Conservation (phyloP, 192 early-diverging fungal species). For the Linnemannia hyalina region DNA sequence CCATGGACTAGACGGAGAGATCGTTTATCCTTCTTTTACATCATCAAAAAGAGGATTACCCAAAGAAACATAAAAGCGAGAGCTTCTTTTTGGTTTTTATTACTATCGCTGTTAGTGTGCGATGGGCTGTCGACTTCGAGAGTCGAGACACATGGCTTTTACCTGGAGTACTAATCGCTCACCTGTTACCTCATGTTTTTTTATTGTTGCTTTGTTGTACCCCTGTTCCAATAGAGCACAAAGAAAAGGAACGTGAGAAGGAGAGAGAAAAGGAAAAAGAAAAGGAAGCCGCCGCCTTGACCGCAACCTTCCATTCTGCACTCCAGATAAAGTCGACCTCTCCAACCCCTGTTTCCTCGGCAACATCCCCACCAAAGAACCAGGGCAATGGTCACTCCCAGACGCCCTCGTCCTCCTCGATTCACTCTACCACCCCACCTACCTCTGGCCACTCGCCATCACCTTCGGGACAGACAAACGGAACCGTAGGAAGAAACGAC, state of each 20-base stretch:
- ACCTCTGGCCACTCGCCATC: constrained; percentile 42
- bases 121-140: neutral
- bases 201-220: neutral
- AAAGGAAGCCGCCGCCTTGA: constrained; percentile 42
- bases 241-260: constrained; percentile 54
- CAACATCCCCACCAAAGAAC: constrained; percentile 18
- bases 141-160: neutral
- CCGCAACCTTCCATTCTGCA: constrained; percentile 32
- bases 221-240: constrained; percentile 35
- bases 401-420: constrained; percentile 40
- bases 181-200: neutral
- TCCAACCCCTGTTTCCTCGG: constrained; percentile 21
- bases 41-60: neutral
- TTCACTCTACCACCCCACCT: constrained; percentile 59
- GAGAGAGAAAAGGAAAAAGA: constrained; percentile 48
- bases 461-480: constrained; percentile 35
- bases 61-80: neutral
- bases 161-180: neutral
- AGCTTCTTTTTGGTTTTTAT: neutral
- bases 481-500: neutral
- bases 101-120: neutral
- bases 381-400: constrained; percentile 50
- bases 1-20: neutral
- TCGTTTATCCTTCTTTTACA: neutral
- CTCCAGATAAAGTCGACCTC: constrained; percentile 33